phyloP scores from a whole-genome alignment of 2,329 filamentous ascomycete species.

The Curvularia sp. region DNA sequence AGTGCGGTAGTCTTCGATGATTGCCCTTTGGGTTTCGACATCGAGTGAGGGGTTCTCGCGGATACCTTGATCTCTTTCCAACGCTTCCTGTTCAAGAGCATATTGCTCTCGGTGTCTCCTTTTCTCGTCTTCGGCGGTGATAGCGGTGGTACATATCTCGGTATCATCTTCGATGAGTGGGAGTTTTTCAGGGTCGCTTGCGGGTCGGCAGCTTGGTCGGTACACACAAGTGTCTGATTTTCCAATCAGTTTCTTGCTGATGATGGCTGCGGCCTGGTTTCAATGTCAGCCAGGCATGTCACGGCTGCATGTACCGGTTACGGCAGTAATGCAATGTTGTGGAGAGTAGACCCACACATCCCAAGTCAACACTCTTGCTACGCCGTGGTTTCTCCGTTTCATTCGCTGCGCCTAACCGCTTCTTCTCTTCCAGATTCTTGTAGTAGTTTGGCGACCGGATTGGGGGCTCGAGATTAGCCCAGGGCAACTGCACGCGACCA shows the following conservation, averaged over 20 bases:
- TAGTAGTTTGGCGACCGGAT: constrained; percentile 60
- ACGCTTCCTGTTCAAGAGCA: constrained; percentile 44
- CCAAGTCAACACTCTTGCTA: constrained; percentile 37
- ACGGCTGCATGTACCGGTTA: constrained; percentile 11
- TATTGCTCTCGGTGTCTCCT: constrained; percentile 38
- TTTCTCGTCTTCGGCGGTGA: constrained; percentile 23
- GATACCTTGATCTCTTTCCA: constrained; percentile 49
- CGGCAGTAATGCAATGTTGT: constrained; percentile 9
- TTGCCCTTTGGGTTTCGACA: constrained; percentile 60
- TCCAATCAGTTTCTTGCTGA: constrained; percentile 36
- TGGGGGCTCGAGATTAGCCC: constrained; percentile 66
- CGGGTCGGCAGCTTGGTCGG: constrained; percentile 21
- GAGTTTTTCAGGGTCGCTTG: constrained; percentile 34
- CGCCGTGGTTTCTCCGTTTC: constrained; percentile 21
- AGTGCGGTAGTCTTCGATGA: constrained; percentile 62
- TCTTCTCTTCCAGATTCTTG: constrained; percentile 30
- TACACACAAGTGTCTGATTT: constrained; percentile 32
- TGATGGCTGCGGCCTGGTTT: constrained; percentile 34
- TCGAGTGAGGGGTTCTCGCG: constrained; percentile 61
- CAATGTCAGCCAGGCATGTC: constrained; percentile 26
- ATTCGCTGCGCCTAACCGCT: constrained; percentile 10
- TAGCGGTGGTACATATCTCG: constrained; percentile 5
- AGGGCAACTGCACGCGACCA: constrained; percentile 62
- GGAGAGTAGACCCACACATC: constrained; percentile 34
- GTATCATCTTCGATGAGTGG: constrained; percentile 24